These are phyloP conservation scores for Physaria fendleri DNA, from an alignment of 345 rosid genomes.

Conservation along the genomic window DNA sequence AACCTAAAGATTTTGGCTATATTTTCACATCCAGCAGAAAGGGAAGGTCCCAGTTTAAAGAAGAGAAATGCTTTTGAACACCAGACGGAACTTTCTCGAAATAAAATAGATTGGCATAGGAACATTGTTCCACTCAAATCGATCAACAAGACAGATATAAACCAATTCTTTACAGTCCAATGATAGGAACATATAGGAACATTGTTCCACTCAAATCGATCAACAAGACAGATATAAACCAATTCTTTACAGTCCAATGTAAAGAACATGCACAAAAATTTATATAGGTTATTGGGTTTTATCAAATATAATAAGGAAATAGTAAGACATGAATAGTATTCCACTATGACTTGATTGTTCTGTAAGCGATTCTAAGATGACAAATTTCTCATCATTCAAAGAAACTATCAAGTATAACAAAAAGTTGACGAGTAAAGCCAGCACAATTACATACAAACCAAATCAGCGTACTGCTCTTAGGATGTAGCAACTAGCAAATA, in stretches of 20 bases:
- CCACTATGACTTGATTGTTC: background rate
- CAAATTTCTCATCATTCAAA: background rate
- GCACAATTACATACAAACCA: background rate
- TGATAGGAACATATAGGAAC: background rate
- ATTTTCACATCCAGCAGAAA: background rate
- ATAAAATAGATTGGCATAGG: background rate
- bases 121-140: background rate
- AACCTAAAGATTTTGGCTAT: background rate
- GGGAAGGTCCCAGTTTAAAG: background rate
- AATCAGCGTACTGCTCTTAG: background rate
- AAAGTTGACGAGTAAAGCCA: constrained; percentile 1
- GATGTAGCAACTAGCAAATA: no score
- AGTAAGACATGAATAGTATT: constrained; percentile 4
- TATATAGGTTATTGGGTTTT: background rate
- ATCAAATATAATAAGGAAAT: constrained; percentile 4
- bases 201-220: background rate
- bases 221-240: background rate
- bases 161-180: background rate
- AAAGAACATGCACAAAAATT: background rate
- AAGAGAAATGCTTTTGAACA: background rate
- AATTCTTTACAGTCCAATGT: background rate
- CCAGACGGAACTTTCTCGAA: background rate
- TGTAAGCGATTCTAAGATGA: constrained; percentile 5
- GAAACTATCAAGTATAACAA: background rate
- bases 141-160: background rate